Percentiles rank a stretch among this genome's conserved stretches.
These are phyloP conservation scores for Starmerella bombi DNA, from an alignment of 805 yeast genomes.

Conservation along the genomic window DNA sequence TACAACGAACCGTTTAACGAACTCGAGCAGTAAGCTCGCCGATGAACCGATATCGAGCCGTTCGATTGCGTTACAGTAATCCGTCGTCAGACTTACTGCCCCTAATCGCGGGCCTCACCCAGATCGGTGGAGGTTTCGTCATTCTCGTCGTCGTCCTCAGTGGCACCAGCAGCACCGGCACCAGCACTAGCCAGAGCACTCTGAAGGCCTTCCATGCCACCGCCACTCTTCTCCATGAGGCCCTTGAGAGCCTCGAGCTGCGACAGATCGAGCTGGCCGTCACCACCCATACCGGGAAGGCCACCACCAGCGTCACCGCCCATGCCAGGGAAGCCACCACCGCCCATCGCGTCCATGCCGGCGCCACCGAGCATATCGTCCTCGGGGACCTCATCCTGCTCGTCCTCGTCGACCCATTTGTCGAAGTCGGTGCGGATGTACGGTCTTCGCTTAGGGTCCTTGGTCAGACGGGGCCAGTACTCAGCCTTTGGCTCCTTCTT, in stretches of 20 bases:
- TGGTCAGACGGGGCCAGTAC: slow-evolving; percentile 91
- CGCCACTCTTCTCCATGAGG: background rate
- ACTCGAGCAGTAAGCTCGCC: too few relatives aligned
- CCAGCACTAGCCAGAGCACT: slow-evolving; percentile 6
- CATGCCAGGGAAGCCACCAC: slow-evolving; percentile 28
- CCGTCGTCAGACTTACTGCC: too few relatives aligned
- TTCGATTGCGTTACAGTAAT: background rate
- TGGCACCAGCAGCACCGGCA: slow-evolving; percentile 7
- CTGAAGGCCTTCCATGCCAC: background rate
- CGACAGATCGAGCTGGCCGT: slow-evolving; percentile 24
- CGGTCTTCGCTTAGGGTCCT: slow-evolving; percentile 66
- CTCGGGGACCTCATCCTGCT: slow-evolving; percentile 60
- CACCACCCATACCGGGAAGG: slow-evolving; percentile 11
- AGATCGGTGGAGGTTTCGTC: slow-evolving; percentile 18
- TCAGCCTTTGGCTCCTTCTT: slow-evolving; percentile 58
- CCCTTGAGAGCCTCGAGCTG: slow-evolving; percentile 16
- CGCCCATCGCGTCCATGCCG: slow-evolving; percentile 32
- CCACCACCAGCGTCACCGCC: slow-evolving; percentile 31
- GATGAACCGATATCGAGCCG: too few relatives aligned
- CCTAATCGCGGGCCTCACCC: slow-evolving; percentile 20
- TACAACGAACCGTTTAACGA: too few relatives aligned
- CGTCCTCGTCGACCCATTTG: slow-evolving; percentile 98
- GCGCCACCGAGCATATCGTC: slow-evolving; percentile 30
- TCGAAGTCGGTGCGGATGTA: slow-evolving; percentile 89
- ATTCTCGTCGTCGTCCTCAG: slow-evolving; percentile 18